A percentile compares a stretch with the other conserved stretches of the same genome.
phyloP scores from a whole-genome alignment of 2,329 filamentous ascomycete species.

The Aureobasidium leucospermi region DNA sequence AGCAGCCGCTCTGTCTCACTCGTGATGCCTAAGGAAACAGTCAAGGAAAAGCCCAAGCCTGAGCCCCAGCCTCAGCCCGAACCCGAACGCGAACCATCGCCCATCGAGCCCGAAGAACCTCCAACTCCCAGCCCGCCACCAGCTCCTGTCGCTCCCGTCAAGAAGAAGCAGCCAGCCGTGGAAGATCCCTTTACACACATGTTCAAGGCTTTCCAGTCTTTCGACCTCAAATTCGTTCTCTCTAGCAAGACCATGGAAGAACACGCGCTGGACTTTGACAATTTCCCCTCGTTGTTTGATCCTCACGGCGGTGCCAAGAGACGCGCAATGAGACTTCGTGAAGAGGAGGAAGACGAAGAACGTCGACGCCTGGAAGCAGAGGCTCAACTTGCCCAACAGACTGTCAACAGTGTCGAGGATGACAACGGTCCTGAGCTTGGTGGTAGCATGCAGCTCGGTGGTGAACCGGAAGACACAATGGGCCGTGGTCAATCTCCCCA shows the following conservation, averaged over 20 bases:
- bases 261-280: conserved; percentile 45
- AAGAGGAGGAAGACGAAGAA: conserved; percentile 51
- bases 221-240: conserved; percentile 49
- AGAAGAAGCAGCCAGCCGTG: conserved; percentile 2
- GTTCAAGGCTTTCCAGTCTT: conserved; percentile 32
- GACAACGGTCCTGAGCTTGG: conserved; percentile 71
- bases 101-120: conserved; percentile 9
- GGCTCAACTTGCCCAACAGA: conserved; percentile 43
- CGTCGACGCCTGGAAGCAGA: conserved; percentile 47
- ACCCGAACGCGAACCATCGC: conserved; percentile 2
- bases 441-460: conserved; percentile 81
- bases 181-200: conserved; percentile 26
- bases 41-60: conserved; percentile 7
- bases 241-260: conserved; percentile 38
- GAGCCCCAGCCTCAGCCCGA: conserved; percentile 15
- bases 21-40: conserved; percentile 1
- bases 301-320: conserved; percentile 73
- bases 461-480: conserved; percentile 75
- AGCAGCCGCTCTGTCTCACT: conserved; percentile 7
- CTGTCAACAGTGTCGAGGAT: conserved; percentile 34
- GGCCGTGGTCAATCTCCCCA: conserved; percentile 53
- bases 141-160: neutral
- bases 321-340: conserved; percentile 61
- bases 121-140: neutral
- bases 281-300: conserved; percentile 75